Evolutionary conservation across 2,329 filamentous ascomycete species (phyloP).

Genomic region (Stromatinia cepivora): DNA sequence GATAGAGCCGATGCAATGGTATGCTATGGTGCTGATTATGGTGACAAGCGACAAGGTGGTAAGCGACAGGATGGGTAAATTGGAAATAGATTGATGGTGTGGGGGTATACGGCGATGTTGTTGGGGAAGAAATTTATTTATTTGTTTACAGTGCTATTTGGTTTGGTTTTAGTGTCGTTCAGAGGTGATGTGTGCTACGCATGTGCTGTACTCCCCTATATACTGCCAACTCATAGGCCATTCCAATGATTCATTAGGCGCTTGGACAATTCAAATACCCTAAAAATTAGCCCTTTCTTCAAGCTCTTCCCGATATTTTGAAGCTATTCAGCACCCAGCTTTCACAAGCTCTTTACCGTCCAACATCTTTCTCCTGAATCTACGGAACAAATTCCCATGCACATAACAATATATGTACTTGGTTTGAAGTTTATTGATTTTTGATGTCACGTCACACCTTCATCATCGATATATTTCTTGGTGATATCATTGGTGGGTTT

Average conservation of each 20-base stretch:
- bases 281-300: background rate
- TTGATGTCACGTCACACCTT: background rate
- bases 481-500: background rate
- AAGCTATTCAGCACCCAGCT: background rate
- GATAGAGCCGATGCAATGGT: background rate
- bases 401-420: background rate
- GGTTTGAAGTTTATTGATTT: conserved; percentile 10
- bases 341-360: background rate
- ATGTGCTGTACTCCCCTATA: background rate
- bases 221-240: background rate
- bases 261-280: background rate
- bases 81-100: conserved; percentile 2
- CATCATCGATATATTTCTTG: background rate
- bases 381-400: background rate
- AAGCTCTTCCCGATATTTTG: background rate
- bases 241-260: background rate
- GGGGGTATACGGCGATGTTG: background rate
- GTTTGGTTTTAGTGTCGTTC: background rate
- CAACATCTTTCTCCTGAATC: background rate
- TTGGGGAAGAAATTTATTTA: background rate
- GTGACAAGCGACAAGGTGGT: background rate
- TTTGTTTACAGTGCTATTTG: background rate
- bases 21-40: background rate
- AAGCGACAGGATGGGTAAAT: background rate
- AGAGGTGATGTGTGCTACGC: background rate